Evolutionary conservation across 2,329 filamentous ascomycete genomes (phyloP), one percentile per base, ranked within the genome.

Genomic region (Exophiala calicioides): DNA sequence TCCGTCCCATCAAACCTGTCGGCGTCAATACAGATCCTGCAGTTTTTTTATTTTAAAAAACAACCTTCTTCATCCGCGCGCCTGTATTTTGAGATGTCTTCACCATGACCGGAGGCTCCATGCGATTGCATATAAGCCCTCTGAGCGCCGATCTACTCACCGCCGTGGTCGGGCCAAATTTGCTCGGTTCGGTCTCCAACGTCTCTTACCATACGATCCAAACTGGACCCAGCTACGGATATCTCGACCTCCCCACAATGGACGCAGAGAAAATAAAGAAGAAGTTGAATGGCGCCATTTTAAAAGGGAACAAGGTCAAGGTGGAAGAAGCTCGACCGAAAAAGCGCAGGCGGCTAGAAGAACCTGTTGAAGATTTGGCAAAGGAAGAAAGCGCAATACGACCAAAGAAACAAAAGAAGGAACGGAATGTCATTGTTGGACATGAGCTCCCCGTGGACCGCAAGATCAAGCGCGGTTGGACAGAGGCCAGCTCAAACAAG

Each of bases 241-340:
- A 87, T 70, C 75, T 97, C 50, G 90, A 94, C 35, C 70, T 98
- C 27, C 90, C 90, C 0, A 70, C 66, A 3, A 80, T 81, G 68
- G 90, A 95, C 56, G 93, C 91, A 7, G 86, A 91, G n/a, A 95
- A 90, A 67, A 70, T 97, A 43, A 89, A 84, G 71, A 91, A 86
- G 71, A 97, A 93, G 71, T 77, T 97, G 38, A 87, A 95, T 73
- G 91, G 91, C 23, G 80, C 85, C 2, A 85, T 88, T 18, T 71
- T 98, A 46, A 93, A 86, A 64, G 93, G 93, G 6, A 76, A 77
- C 50, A 97, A 95, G 68, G 81, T 97, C 60, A 82, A 82, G 49
- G 80, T 98, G 49, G 88, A 96, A 60, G 82, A 85, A 55, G 93
- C 93, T 5, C 81, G 82, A 37, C 82, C 86, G 0, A 74, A 81